Evolutionary conservation across 495 filamentous ascomycete species (phyloP), one percentile per base, ranked within the genome.

Genomic region (Podospora appendiculata): DNA sequence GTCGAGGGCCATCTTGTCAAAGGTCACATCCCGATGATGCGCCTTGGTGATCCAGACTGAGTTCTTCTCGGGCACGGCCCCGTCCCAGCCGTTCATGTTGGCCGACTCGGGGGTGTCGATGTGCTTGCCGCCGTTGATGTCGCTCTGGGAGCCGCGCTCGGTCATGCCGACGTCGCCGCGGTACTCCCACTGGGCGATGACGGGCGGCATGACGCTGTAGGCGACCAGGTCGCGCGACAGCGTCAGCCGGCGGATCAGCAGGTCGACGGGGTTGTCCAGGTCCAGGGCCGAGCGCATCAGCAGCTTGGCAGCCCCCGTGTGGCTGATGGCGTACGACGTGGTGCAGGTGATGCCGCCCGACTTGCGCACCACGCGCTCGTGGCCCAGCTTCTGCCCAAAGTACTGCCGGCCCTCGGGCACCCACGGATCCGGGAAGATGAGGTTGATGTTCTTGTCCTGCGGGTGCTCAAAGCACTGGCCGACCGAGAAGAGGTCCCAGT

Each of bases 111-210:
- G 53, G 4, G 53, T 57, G 45, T 54, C 55, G 14, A 42, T 17
- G 45, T 54, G 53, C 48, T 58, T 49, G 43, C 58, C 58, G 3
- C 58, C 55, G 41, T 53, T 56, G 55, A 60, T 60, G 41, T 60
- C 58, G 41, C 43, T 49, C 48, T 52, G 58, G 0, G 58, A 55
- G 9, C 55, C 58, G 1, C 58, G 40, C 45, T 58, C 48, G 32
- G 6, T 32, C 58, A 58, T 58, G 17, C 58, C 58, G 8, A 60
- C 42, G 7, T 51, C 58, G 1, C 9, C 13, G 1, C 36, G 50
- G n/a, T 58, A 60, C 45, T 58, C 58, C 51, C 55, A 60, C 55
- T 60, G 58, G 25, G 55, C 51, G 14, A 60, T 43, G 3, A 58
- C 35, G 7, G 58, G 54, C 47, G 58, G 58, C 40, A 51, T 41